phyloP scores from a whole-genome alignment of 257 asterid genomes.

The Solanum virginianum region DNA sequence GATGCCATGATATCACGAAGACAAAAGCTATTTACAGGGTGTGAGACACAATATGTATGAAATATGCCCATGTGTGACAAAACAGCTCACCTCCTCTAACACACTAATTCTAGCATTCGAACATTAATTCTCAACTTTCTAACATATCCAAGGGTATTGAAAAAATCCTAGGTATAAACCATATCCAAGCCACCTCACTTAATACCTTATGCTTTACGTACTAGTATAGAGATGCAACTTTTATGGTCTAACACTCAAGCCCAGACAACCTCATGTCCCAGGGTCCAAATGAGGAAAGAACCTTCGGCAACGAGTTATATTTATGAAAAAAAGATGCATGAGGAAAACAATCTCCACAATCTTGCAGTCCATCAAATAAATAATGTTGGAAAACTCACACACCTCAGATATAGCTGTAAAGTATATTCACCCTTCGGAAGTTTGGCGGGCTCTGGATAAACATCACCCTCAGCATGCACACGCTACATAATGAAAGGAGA shows the following conservation, averaged over 20 bases:
- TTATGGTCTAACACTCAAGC: not conserved
- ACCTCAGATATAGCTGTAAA: conserved; percentile 81
- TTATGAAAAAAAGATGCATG: not conserved
- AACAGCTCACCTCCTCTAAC: not conserved
- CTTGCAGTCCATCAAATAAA: not conserved
- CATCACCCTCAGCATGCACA: conserved; percentile 83
- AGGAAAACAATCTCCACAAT: not conserved
- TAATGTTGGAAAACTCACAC: not conserved
- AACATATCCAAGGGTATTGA: not conserved
- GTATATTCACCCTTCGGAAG: conserved; percentile 94
- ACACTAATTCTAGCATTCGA: not conserved
- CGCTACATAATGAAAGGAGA: conserved; percentile 45
- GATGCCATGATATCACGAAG: not conserved
- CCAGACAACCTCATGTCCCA: not conserved
- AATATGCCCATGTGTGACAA: not conserved
- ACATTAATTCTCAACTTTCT: not conserved
- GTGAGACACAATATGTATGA: not conserved
- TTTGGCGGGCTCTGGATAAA: conserved; percentile 66
- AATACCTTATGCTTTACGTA: not conserved
- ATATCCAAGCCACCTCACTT: not conserved
- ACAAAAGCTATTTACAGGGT: not conserved
- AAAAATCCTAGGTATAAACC: not conserved
- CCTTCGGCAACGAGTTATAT: not conserved
- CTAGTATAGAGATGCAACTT: not conserved
- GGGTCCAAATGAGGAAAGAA: not conserved